Conservation (phyloP, 2,329 filamentous ascomycete genomes). For the Cercospora sp. region DNA sequence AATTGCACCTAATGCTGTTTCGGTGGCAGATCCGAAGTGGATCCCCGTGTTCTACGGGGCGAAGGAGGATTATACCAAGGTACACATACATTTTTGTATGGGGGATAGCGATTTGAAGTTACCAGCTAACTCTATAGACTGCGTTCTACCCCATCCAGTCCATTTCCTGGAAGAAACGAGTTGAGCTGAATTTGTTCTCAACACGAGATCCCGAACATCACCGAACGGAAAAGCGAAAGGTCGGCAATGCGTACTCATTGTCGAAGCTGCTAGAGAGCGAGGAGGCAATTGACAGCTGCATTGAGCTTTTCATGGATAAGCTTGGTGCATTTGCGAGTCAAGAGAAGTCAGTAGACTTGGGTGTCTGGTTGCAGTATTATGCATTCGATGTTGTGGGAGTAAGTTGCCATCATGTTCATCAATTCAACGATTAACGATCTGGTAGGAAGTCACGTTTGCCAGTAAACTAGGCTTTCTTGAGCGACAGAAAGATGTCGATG, state of each 20-base stretch:
- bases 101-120: background rate
- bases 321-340: background rate
- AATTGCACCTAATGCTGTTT: background rate
- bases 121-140: background rate
- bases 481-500: slow-evolving; percentile 8
- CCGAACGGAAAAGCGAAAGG: slow-evolving; percentile 38
- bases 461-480: slow-evolving; percentile 21
- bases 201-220: slow-evolving; percentile 44
- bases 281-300: background rate
- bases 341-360: background rate
- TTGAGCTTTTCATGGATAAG: background rate
- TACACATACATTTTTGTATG: too few species aligned
- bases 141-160: slow-evolving; percentile 37
- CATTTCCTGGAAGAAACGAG: slow-evolving; percentile 27
- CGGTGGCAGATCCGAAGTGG: slow-evolving; percentile 1
- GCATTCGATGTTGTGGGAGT: slow-evolving; percentile 2
- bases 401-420: background rate
- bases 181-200: slow-evolving; percentile 37
- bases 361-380: background rate
- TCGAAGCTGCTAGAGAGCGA: slow-evolving; percentile 11
- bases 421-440: background rate
- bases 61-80: slow-evolving; percentile 1
- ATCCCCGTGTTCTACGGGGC: background rate
- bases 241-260: slow-evolving; percentile 20
- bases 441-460: slow-evolving; percentile 14